These are phyloP conservation scores for Coemansia sp. DNA, from an alignment of 192 early-diverging fungal genomes.

Conservation along the genomic window DNA sequence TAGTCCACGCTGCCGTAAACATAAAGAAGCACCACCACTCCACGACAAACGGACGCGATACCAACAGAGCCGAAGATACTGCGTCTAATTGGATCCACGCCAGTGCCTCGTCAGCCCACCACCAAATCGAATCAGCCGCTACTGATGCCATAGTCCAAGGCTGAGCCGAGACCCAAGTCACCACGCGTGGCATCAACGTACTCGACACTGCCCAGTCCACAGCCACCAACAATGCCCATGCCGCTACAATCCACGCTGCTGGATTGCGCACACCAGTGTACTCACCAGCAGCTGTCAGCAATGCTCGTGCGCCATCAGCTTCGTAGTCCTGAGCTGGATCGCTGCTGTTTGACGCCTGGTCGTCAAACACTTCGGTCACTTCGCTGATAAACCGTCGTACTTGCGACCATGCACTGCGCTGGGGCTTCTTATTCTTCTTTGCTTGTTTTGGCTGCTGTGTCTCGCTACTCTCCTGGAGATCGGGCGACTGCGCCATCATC, in stretches of 20 bases:
- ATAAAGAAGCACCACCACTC: conserved; percentile 37
- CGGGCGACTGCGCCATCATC: conserved; percentile 54
- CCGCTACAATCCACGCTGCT: conserved; percentile 23
- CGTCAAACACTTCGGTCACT: conserved; percentile 45
- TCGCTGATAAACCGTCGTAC: conserved; percentile 33
- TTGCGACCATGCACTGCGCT: conserved; percentile 34
- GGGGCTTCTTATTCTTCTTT: not conserved
- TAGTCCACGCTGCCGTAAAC: conserved; percentile 4
- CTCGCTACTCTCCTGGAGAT: conserved; percentile 16
- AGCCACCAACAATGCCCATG: conserved; percentile 27
- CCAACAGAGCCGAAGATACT: conserved; percentile 10
- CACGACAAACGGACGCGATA: conserved; percentile 30
- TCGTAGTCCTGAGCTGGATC: not conserved
- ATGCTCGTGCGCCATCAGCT: too few species aligned
- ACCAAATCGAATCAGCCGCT: conserved; percentile 18
- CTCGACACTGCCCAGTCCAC: conserved; percentile 43
- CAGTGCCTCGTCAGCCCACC: conserved; percentile 31
- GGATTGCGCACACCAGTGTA: not conserved
- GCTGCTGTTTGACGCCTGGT: not conserved
- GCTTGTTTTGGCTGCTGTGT: conserved; percentile 1
- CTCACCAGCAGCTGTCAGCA: not conserved
- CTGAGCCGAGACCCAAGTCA: conserved; percentile 22
- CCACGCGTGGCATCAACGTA: conserved; percentile 20
- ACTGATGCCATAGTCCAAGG: conserved; percentile 28
- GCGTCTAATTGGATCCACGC: conserved; percentile 28